Conservation (phyloP, 148 eudicot genomes). For the Nepenthes gracilis region DNA sequence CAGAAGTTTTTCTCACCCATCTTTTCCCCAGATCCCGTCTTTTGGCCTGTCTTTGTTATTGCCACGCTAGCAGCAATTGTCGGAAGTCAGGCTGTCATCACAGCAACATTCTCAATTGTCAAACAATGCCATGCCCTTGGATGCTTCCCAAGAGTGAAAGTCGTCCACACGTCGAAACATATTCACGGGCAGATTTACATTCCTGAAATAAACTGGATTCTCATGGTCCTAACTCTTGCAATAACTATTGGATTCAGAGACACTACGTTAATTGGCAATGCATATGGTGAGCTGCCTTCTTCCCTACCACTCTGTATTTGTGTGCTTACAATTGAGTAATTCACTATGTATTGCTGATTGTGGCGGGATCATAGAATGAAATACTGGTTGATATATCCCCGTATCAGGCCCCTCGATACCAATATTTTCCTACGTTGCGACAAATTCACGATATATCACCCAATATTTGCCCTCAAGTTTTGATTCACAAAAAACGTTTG, state of each 20-base stretch:
- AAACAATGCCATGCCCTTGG: slow-evolving; percentile 95
- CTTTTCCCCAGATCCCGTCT: slow-evolving; percentile 40
- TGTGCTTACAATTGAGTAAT: background rate
- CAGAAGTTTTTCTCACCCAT: background rate
- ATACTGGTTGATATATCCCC: too few species aligned
- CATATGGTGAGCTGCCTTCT: slow-evolving; percentile 63
- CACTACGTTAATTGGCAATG: slow-evolving; percentile 83
- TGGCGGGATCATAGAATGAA: too few species aligned
- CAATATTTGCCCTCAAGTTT: too few species aligned
- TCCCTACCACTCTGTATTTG: background rate
- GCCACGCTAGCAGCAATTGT: slow-evolving; percentile 92
- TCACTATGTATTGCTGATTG: too few species aligned
- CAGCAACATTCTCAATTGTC: slow-evolving; percentile 89
- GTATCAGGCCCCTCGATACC: too few species aligned
- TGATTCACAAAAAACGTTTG: too few species aligned
- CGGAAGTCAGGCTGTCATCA: slow-evolving; percentile 87
- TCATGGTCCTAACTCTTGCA: slow-evolving; percentile 86
- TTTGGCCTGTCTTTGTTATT: slow-evolving; percentile 87
- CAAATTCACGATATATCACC: too few species aligned
- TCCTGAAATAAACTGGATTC: slow-evolving; percentile 96
- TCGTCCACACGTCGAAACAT: slow-evolving; percentile 90
- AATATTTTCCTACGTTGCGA: too few species aligned
- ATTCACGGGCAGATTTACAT: slow-evolving; percentile 85
- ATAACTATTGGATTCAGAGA: slow-evolving; percentile 77
- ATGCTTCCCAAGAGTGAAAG: slow-evolving; percentile 92